Evolutionary conservation across 1,284 basidiomycete species (phyloP).

Genomic region (Agroathelia rolfsii): DNA sequence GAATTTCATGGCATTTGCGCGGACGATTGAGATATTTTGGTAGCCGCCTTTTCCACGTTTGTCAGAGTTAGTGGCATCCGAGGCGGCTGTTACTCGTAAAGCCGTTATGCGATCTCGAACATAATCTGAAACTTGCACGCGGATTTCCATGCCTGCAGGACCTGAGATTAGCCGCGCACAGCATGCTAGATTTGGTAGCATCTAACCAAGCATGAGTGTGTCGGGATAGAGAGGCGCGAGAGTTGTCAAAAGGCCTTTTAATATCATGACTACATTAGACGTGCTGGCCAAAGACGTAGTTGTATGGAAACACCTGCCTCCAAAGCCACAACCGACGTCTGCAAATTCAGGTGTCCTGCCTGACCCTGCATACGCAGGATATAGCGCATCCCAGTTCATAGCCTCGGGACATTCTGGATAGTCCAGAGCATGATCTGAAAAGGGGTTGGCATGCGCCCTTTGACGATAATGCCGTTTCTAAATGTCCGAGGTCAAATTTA

Average conservation of each 20-base stretch:
- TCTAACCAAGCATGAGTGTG: conserved; percentile 85
- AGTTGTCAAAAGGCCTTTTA: conserved; percentile 81
- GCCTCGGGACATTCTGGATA: conserved; percentile 77
- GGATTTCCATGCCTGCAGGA: conserved; percentile 85
- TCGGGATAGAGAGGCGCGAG: conserved; percentile 90
- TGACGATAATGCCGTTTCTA: conserved; percentile 97
- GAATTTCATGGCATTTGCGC: conserved; percentile 99
- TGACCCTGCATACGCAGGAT: conserved; percentile 57
- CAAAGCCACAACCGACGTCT: conserved; percentile 97
- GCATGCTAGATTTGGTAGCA: background rate
- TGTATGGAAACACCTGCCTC: too few relatives aligned
- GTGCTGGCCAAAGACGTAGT: too few relatives aligned
- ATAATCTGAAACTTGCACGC: conserved; percentile 93
- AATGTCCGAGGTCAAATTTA: conserved; percentile 2
- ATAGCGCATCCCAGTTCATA: conserved; percentile 85
- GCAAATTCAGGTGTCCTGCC: conserved; percentile 82
- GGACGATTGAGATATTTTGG: conserved; percentile 90
- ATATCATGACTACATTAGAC: too few relatives aligned
- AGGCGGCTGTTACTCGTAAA: conserved; percentile 39
- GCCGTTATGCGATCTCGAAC: conserved; percentile 91
- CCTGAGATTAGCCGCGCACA: conserved; percentile 1
- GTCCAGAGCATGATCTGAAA: conserved; percentile 88
- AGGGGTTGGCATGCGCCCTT: conserved; percentile 96
- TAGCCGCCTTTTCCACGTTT: conserved; percentile 41
- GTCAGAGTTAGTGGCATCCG: conserved; percentile 16